Conservation (phyloP, 129 eudicot genomes). For the Arctium minus region DNA sequence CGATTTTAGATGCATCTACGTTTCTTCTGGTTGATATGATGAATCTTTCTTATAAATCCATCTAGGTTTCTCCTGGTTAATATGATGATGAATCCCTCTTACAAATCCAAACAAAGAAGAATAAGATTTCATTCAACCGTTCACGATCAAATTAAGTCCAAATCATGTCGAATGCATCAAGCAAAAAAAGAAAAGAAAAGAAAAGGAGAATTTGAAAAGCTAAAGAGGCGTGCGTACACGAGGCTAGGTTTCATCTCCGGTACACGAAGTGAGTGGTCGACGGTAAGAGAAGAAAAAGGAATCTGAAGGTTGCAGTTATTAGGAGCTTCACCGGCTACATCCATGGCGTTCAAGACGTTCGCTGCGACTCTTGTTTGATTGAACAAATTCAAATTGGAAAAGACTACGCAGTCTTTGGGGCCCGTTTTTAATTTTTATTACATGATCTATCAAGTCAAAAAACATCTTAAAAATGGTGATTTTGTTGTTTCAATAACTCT, state of each 20-base stretch:
- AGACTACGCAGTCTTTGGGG: neutral
- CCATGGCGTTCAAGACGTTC: constrained; percentile 63
- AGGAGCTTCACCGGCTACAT: constrained; percentile 48
- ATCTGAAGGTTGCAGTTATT: constrained; percentile 38
- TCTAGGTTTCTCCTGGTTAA: neutral
- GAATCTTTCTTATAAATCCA: neutral
- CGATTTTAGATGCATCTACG: neutral
- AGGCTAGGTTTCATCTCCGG: constrained; percentile 61
- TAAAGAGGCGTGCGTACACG: constrained; percentile 37
- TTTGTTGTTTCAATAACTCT: too few species aligned
- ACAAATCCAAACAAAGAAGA: neutral
- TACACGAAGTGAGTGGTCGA: constrained; percentile 76
- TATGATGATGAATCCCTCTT: neutral
- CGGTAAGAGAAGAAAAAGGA: constrained; percentile 57
- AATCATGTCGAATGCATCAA: neutral
- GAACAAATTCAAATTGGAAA: neutral
- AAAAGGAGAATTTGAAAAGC: neutral
- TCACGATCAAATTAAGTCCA: constrained; percentile 4
- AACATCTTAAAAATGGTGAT: too few species aligned
- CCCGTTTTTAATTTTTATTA: neutral
- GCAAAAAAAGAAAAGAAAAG: neutral
- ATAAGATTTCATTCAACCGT: neutral
- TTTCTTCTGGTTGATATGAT: neutral
- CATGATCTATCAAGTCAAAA: neutral
- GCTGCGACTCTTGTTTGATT: constrained; percentile 11